Evolutionary conservation across 768 basidiomycete species (phyloP).

Genomic region (Kwoniella sp.): DNA sequence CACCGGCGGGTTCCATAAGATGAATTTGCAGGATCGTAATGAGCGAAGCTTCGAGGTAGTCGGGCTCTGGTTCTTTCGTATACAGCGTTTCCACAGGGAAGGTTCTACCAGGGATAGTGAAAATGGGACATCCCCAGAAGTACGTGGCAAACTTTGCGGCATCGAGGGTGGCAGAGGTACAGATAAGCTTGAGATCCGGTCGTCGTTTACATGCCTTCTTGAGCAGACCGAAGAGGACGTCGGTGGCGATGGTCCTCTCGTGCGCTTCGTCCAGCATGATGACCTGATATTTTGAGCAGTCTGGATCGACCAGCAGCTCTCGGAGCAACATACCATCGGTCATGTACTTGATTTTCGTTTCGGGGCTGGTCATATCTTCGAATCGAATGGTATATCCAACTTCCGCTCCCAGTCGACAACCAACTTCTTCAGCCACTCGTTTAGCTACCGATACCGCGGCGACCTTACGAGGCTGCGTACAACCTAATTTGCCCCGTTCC

Average conservation of each 20-base stretch:
- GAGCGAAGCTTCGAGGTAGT: constrained; percentile 96
- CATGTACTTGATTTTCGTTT: constrained; percentile 99
- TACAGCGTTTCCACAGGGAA: constrained; percentile 98
- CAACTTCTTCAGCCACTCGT: constrained; percentile 96
- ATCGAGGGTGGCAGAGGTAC: constrained; percentile 97
- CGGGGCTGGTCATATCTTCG: constrained; percentile 97
- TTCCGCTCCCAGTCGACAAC: constrained; percentile 93
- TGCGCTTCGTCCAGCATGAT: constrained; percentile 99
- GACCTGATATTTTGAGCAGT: constrained; percentile 88
- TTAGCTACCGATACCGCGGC: constrained; percentile 99
- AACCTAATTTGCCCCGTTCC: constrained; percentile 87
- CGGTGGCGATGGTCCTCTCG: constrained; percentile 97
- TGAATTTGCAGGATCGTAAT: constrained; percentile 99
- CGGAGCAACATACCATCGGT: constrained; percentile 99
- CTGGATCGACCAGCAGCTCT: constrained; percentile 93
- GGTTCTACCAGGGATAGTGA: constrained; percentile 99
- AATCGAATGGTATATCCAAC: constrained; percentile 99
- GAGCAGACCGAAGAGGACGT: constrained; percentile 91
- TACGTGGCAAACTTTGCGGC: constrained; percentile 99
- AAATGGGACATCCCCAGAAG: constrained; percentile 98
- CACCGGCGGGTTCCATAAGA: constrained; percentile 94
- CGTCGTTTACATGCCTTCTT: constrained; percentile 95
- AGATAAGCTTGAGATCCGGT: constrained; percentile 94
- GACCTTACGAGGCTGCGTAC: constrained; percentile 98
- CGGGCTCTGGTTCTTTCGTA: constrained; percentile 95